Conservation (phyloP, 768 basidiomycete genomes). For the Xerocomellus intermedius region DNA sequence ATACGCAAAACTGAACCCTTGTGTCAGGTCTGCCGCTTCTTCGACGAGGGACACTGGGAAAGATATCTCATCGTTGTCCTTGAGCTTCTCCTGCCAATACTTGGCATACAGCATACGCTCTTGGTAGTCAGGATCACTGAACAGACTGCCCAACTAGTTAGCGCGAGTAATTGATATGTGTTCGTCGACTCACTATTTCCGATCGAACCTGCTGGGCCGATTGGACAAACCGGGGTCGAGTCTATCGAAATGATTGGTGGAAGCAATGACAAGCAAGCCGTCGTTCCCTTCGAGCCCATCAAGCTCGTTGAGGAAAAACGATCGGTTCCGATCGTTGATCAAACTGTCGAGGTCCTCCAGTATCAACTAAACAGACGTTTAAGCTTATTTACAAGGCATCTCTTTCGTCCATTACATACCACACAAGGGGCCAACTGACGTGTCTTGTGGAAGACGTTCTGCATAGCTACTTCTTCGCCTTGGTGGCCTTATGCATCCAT, state of each 20-base stretch:
- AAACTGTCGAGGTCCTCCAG: conserved; percentile 75
- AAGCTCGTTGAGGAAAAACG: conserved; percentile 86
- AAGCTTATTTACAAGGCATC: background rate
- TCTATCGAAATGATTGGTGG: conserved; percentile 82
- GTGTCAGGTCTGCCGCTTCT: conserved; percentile 58
- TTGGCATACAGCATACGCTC: conserved; percentile 66
- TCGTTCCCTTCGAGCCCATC: conserved; percentile 81
- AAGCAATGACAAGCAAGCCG: conserved; percentile 72
- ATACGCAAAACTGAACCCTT: conserved; percentile 81
- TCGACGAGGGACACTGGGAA: conserved; percentile 67
- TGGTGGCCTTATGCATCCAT: conserved; percentile 40
- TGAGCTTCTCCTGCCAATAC: conserved; percentile 82
- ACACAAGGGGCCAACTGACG: conserved; percentile 67
- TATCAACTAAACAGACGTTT: conserved; percentile 27
- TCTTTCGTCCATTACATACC: conserved; percentile 45
- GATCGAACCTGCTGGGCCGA: conserved; percentile 81
- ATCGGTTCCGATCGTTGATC: conserved; percentile 74
- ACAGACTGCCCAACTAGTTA: conserved; percentile 45
- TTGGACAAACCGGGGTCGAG: conserved; percentile 75
- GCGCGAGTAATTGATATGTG: background rate
- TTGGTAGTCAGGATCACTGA: conserved; percentile 64
- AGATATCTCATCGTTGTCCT: conserved; percentile 54
- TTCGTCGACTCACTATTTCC: conserved; percentile 66
- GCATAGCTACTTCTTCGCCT: conserved; percentile 70
- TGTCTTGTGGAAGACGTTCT: conserved; percentile 68